Conservation (phyloP, 2,329 filamentous ascomycete genomes). For the Chlorencoelia australis region DNA sequence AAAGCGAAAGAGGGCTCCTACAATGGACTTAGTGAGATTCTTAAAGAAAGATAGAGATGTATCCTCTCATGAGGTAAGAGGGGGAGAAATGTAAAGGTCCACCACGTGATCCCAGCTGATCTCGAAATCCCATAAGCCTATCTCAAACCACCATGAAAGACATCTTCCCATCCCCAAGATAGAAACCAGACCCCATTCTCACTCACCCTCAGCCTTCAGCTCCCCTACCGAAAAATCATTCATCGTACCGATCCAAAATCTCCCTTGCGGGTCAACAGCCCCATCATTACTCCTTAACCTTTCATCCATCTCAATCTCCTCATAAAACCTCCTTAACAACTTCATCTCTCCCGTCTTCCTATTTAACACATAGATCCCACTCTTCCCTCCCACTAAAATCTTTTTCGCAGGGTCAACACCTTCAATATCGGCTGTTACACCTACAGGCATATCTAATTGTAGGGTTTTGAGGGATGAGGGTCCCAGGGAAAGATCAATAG, state of each 20-base stretch:
- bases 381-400: constrained; percentile 71
- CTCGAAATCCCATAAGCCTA: too few species aligned
- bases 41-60: too few species aligned
- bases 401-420: constrained; percentile 49
- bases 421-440: constrained; percentile 70
- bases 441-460: constrained; percentile 44
- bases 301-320: constrained; percentile 23
- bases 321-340: constrained; percentile 40
- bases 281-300: constrained; percentile 71
- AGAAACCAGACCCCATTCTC: neutral
- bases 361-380: constrained; percentile 71
- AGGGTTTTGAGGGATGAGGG: constrained; percentile 24
- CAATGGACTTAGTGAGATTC: neutral
- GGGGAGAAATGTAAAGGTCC: too few species aligned
- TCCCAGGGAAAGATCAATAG: constrained; percentile 54
- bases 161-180: too few species aligned
- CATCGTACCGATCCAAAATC: constrained; percentile 83
- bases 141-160: too few species aligned
- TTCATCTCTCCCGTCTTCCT: constrained; percentile 45
- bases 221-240: constrained; percentile 52
- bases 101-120: too few species aligned
- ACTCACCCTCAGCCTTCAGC: constrained; percentile 28
- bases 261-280: constrained; percentile 65
- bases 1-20: constrained; percentile 66
- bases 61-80: too few species aligned